Evolutionary conservation across 768 basidiomycete genomes (phyloP).

Genomic region (Mycena galericulata): DNA sequence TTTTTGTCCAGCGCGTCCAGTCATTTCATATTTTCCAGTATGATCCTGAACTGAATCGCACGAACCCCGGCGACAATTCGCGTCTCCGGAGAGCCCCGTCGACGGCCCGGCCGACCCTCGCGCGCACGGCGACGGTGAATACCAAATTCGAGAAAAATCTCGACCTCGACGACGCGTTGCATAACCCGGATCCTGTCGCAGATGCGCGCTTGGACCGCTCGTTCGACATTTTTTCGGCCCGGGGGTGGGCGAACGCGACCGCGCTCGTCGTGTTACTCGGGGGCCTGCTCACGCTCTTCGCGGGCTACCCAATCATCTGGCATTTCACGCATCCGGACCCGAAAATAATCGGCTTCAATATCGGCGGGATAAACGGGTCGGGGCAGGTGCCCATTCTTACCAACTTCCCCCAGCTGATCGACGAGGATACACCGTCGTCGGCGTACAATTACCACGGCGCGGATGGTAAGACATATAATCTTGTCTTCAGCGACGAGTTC

Average conservation of each 20-base stretch:
- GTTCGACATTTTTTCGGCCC: constrained; percentile 80
- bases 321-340: constrained; percentile 55
- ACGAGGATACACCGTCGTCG: constrained; percentile 75
- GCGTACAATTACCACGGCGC: constrained; percentile 70
- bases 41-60: constrained; percentile 29
- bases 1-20: constrained; percentile 14
- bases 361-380: constrained; percentile 89
- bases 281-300: constrained; percentile 83
- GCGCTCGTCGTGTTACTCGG: constrained; percentile 77
- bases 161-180: constrained; percentile 90
- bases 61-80: constrained; percentile 61
- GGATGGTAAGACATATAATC: constrained; percentile 82
- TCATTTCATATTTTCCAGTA: constrained; percentile 10
- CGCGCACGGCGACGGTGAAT: constrained; percentile 74
- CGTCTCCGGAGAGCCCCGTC: constrained; percentile 54
- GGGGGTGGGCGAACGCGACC: constrained; percentile 87
- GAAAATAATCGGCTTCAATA: constrained; percentile 72
- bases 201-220: constrained; percentile 69
- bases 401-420: constrained; percentile 77
- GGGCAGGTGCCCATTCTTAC: constrained; percentile 89
- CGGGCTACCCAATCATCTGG: constrained; percentile 87
- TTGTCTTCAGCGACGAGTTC: constrained; percentile 81
- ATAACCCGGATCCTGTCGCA: constrained; percentile 86
- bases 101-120: constrained; percentile 36
- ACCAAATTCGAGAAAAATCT: constrained; percentile 86